Conservation (phyloP, 768 basidiomycete species). For the Tulasnella sp. region DNA sequence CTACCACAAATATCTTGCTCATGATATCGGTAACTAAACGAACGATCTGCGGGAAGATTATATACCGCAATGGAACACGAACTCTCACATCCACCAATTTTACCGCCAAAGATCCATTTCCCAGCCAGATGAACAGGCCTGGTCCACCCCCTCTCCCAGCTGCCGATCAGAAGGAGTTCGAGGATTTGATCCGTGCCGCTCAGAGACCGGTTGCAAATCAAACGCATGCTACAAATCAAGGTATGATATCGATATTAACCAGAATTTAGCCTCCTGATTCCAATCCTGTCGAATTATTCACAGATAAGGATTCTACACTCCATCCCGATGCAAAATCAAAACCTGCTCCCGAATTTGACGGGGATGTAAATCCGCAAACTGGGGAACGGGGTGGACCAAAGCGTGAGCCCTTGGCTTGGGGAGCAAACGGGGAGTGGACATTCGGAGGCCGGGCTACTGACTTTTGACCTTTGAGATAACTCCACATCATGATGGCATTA, state of each 20-base stretch:
- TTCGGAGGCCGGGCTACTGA: conserved; percentile 81
- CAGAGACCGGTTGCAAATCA: conserved; percentile 27
- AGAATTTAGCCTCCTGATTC: not conserved
- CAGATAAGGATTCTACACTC: conserved; percentile 19
- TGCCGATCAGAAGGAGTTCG: conserved; percentile 72
- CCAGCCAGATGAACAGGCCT: conserved; percentile 31
- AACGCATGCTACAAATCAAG: conserved; percentile 27
- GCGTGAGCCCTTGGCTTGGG: conserved; percentile 62
- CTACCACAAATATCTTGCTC: no score
- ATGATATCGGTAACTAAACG: no score
- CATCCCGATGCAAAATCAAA: conserved; percentile 63
- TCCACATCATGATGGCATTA: no score
- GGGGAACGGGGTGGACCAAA: conserved; percentile 84
- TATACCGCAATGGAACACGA: no score
- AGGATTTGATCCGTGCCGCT: conserved; percentile 50
- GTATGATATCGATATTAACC: conserved; percentile 29
- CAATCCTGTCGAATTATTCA: not conserved
- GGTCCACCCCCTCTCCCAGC: conserved; percentile 63
- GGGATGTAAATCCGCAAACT: conserved; percentile 65
- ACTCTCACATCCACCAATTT: no score
- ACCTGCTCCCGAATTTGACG: conserved; percentile 54
- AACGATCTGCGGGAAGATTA: no score
- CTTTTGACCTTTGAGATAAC: conserved; percentile 35
- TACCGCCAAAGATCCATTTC: no score
- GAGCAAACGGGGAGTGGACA: conserved; percentile 68